These are phyloP conservation scores for Silene noctiflora DNA, from an alignment of 179 eudicot genomes.

Conservation along the genomic window DNA sequence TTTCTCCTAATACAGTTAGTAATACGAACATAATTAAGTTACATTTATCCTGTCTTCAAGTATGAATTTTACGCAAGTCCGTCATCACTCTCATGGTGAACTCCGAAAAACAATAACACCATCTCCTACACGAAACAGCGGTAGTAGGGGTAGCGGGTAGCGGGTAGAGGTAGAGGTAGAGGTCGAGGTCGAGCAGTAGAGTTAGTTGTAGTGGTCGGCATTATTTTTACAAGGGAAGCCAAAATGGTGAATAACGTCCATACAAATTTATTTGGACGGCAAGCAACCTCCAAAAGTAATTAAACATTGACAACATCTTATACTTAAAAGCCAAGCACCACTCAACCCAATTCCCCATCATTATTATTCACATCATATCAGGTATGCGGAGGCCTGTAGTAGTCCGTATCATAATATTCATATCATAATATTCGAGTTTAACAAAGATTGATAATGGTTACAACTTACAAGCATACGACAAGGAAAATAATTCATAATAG, in stretches of 20 bases:
- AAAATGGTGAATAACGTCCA: neutral
- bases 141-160: too few species aligned
- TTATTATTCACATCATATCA: neutral
- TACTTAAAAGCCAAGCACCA: conserved; percentile 24
- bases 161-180: neutral
- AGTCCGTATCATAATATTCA: too few species aligned
- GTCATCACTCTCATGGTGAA: too few species aligned
- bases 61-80: too few species aligned
- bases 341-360: conserved; percentile 8
- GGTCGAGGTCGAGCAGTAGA: neutral
- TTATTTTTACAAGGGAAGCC: conserved; percentile 23
- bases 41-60: too few species aligned
- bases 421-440: too few species aligned
- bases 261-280: conserved; percentile 15
- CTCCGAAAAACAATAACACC: too few species aligned
- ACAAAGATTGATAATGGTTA: too few species aligned
- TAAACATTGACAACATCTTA: neutral
- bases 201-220: conserved; percentile 10
- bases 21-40: too few species aligned
- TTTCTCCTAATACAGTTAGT: too few species aligned
- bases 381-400: too few species aligned
- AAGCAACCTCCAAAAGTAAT: conserved; percentile 12
- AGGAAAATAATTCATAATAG: neutral
- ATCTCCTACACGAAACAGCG: too few species aligned
- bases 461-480: conserved; percentile 6